Base-by-base conservation (phyloP, 805 yeast genomes). In the Jamesozyma jinghongensis region DNA sequence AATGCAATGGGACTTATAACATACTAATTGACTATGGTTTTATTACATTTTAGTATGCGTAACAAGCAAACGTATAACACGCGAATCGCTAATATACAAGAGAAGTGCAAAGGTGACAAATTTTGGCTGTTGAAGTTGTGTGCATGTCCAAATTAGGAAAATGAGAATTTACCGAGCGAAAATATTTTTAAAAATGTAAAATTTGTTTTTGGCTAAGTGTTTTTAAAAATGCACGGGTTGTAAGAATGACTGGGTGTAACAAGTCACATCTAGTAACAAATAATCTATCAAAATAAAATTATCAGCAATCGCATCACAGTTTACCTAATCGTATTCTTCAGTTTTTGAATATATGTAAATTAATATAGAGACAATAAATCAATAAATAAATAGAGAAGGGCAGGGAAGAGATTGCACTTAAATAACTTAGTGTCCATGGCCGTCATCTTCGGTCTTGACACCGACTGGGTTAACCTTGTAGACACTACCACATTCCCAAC, bases 401-500 rank as follows among this genome's bases (percentile, higher is more conserved):
- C 27, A 18, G 12, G 19, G 19, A 19, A 18, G 19, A 18, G 18
- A n/a, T 7, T 16, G 20, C 12, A 8, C 5, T 26, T 27, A 10
- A 5, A 25, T 32, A 20, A 32, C 19, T 29, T 26, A 45, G 38
- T 51, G 56, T 32, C 50, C 52, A 46, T 58, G 63, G 32, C 46
- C 51, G 32, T 46, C 51, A 61, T 75, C 79, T 57, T 69, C 77
- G 47, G 68, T 75, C 53, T 81, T 82, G 52, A 79, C 82, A 67
- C 96, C 97, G 57, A 88, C 74, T 70, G 80, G 81, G 69, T 87
- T 84, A 57, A 88, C 69, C 60, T 84, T 79, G 75, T 83, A 90
- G 53, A 87, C 95, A 54, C 88, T 81, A 68, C 98, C 98, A 68
- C 97, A 90, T 68, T 92, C 96, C 95, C 96, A 85, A 72, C 97